Conservation (phyloP, 768 basidiomycete genomes). For the Galerina marginata region DNA sequence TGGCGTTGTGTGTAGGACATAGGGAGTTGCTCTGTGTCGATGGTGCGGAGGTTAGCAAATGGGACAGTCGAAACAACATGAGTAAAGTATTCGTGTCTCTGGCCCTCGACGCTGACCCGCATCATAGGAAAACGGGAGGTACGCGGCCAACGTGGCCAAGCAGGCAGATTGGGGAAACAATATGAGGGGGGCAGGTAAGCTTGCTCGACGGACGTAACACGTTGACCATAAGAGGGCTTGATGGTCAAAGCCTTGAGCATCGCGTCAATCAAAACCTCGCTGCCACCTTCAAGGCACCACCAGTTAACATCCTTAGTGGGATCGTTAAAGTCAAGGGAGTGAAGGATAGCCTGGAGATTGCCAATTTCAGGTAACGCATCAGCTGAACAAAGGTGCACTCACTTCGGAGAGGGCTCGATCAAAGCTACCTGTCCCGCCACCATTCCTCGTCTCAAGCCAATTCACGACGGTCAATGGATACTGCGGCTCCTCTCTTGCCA, state of each 20-base stretch:
- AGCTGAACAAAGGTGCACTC: background rate
- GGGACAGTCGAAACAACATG: slow-evolving; percentile 17
- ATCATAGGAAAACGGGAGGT: background rate
- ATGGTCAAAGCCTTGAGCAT: background rate
- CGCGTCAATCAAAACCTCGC: background rate
- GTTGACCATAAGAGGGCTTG: slow-evolving; percentile 5
- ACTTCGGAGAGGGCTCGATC: slow-evolving; percentile 9
- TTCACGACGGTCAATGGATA: slow-evolving; percentile 13
- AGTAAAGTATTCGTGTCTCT: slow-evolving; percentile 4
- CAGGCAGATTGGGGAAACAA: background rate
- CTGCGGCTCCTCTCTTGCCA: slow-evolving; percentile 8
- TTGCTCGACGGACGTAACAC: background rate
- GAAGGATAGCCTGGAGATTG: slow-evolving; percentile 9
- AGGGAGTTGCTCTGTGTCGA: slow-evolving; percentile 5
- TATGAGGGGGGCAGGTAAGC: background rate
- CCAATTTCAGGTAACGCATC: background rate
- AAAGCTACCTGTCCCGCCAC: slow-evolving; percentile 10
- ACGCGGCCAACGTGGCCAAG: background rate
- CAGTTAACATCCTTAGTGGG: slow-evolving; percentile 10
- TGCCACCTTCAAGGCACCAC: slow-evolving; percentile 17
- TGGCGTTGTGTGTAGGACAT: slow-evolving; percentile 15
- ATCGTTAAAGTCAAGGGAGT: slow-evolving; percentile 11
- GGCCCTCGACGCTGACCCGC: slow-evolving; percentile 5
- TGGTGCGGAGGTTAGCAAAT: slow-evolving; percentile 8
- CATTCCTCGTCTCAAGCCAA: slow-evolving; percentile 12